A percentile compares a stretch with the other conserved stretches of the same genome.
These are phyloP conservation scores for Rhipidocladum racemiflorum DNA, from an alignment of 176 grass and related monocot species.

Conservation along the genomic window DNA sequence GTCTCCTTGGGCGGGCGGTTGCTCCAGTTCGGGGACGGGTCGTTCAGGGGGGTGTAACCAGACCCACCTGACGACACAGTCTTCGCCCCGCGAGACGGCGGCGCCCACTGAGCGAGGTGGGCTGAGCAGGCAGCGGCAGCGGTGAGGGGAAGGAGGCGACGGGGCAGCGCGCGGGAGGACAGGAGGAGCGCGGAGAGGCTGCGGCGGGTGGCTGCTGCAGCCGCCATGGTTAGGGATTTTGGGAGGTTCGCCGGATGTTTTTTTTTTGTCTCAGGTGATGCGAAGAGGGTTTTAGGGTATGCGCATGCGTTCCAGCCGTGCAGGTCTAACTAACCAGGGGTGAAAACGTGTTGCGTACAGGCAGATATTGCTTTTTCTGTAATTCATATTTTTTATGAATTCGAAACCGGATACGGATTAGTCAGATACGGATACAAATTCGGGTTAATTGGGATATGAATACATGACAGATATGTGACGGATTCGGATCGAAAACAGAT, in stretches of 20 bases:
- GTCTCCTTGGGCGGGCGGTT: constrained; percentile 91
- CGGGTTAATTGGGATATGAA: too few species aligned
- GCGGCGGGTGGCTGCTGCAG: constrained; percentile 47
- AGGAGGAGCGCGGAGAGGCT: constrained; percentile 52
- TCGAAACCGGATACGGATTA: too few species aligned
- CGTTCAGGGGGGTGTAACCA: constrained; percentile 65
- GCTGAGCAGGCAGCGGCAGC: constrained; percentile 14
- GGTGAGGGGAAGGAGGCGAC: constrained; percentile 22
- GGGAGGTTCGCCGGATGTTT: not conserved
- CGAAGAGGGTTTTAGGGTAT: not conserved
- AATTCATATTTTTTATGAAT: too few species aligned
- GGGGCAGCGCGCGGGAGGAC: constrained; percentile 35
- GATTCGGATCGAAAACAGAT: too few species aligned
- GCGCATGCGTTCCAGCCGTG: too few species aligned
- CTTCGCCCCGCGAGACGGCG: constrained; percentile 42
- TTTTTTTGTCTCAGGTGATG: not conserved
- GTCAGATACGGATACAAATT: too few species aligned
- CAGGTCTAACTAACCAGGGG: too few species aligned
- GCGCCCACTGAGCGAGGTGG: constrained; percentile 21
- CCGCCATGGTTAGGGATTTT: constrained; percentile 50
- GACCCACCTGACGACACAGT: constrained; percentile 52
- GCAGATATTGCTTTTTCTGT: too few species aligned
- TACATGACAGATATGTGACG: too few species aligned
- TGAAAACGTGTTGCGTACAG: too few species aligned
- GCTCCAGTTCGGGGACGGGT: constrained; percentile 95